Conservation (phyloP, 2,329 filamentous ascomycete genomes). For the Lachnellula occidentalis region DNA sequence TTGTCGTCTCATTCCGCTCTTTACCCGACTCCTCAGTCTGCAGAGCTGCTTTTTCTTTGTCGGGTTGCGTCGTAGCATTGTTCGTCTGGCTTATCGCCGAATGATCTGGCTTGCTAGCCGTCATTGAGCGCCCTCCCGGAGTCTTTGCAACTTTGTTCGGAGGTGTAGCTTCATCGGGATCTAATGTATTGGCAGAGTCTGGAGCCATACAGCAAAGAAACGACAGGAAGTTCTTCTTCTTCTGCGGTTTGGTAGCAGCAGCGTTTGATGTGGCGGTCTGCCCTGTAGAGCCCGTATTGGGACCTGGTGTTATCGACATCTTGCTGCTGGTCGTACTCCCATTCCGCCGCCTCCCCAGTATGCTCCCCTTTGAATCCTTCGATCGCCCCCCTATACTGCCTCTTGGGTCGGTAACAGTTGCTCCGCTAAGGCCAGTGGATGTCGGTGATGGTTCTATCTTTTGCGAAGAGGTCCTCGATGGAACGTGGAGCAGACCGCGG, state of each 20-base stretch:
- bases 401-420: slow-evolving; percentile 51
- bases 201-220: slow-evolving; percentile 45
- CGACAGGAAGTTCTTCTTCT: slow-evolving; percentile 40
- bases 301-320: slow-evolving; percentile 46
- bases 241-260: slow-evolving; percentile 29
- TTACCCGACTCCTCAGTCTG: slow-evolving; percentile 14
- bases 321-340: slow-evolving; percentile 61
- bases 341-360: slow-evolving; percentile 57
- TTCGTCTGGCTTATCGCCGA: slow-evolving; percentile 14
- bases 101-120: slow-evolving; percentile 28
- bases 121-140: slow-evolving; percentile 29
- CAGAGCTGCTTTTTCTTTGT: slow-evolving; percentile 27
- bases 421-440: slow-evolving; percentile 54
- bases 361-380: slow-evolving; percentile 60
- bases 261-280: slow-evolving; percentile 29
- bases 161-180: slow-evolving; percentile 37
- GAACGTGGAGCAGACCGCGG: slow-evolving; percentile 50
- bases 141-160: slow-evolving; percentile 40
- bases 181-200: slow-evolving; percentile 34
- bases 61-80: slow-evolving; percentile 8
- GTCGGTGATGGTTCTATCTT: slow-evolving; percentile 55
- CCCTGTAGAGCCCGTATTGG: slow-evolving; percentile 34
- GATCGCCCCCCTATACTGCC: slow-evolving; percentile 60
- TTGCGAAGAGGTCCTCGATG: slow-evolving; percentile 58
- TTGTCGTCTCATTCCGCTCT: slow-evolving; percentile 13